Base-by-base conservation (phyloP, 352 stramenopile genomes). In the Phytophthora kernoviae region DNA sequence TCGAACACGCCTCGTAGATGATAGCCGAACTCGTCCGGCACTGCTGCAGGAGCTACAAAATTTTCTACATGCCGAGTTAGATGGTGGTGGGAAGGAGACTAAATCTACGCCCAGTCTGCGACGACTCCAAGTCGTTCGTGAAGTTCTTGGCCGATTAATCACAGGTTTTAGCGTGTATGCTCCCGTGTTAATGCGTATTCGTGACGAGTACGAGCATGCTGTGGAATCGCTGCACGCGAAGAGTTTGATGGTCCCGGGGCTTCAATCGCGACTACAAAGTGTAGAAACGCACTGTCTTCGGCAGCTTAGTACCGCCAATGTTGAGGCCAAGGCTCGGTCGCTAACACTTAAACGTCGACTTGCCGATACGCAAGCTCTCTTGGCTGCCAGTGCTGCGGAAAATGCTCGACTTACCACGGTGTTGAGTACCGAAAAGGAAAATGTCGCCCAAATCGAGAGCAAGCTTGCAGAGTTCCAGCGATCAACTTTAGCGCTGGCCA, bases 111-210 rank as follows among this genome's bases (percentile, higher is more conserved):
- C 56, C 8, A 73, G 71, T 62, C 53, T 88, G 1, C 53, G 65
- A 30, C 67, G 83, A 0, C 68, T 92, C 2, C 76, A 88, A 26
- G 68, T 90, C 2, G 88, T 85, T 44, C 75, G 79, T 4, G 53
- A 80, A 44, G 54, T 78, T 2, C 85, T 92, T 10, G 41, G 74
- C 30, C 69, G 70, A 11, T 37, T 90, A 0, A 88, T 90, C 18
- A 68, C 70, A 10, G 62, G 70, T 17, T 92, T 92, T 54, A 88
- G 49, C 12, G 76, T 88, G 18, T 92, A 90, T 43, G 70, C 79
- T 9, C 80, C 80, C 1, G 44, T 90, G n/a, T 41, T 93, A 26
- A 53, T 75, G n/a, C 66, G 72, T 17, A 81, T 93, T 49, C 72
- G 87, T 27, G 64, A 79, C 46, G 84, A 90, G 20, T 91, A 93